Evolutionary conservation across 306 rosid genomes (phyloP), one percentile per base, ranked within the genome.

Genomic region (Cucurbita pepo): DNA sequence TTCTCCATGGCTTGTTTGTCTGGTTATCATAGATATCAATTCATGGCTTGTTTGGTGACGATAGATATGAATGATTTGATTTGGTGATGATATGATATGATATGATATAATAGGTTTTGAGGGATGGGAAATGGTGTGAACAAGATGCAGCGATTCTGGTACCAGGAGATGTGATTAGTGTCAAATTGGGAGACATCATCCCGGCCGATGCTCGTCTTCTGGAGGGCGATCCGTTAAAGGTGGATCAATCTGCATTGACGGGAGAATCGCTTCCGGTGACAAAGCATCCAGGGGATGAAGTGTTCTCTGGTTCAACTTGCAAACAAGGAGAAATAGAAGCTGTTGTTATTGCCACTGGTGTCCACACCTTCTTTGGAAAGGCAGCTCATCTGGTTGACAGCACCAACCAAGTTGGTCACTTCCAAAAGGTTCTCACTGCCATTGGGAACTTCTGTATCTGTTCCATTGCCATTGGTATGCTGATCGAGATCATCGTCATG

Each of bases 191-290:
- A 69, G 99, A 95, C 56, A 95, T 95, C 66, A 69, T 95, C 80
- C 99, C 99, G 15, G 99, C 99, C 3, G 99, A 95, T 86, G 99
- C 97, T 30, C 99, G 99, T 81, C 97, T 95, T 81, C 99, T 95
- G 0, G 99, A 95, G 79, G 99, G 99, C 51, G 99, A 95, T 79
- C 88, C 99, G 40, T 84, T 95, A 67, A 95, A 91, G 87, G 25
- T 95, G 37, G 99, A 95, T 72, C 99, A 95, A 73, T 95, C 99
- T 45, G 99, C 99, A 10, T 88, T 95, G 51, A 95, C 99, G 0
- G 99, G 99, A 81, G 99, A 94, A 79, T 94, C 99, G 21, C 99
- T 94, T 75, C 99, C 99, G 0, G 99, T 88, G 51, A 94, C 97
- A 25, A 94, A 77, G 78, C 64, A 41, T 81, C 99, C 99, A 0